Conservation (phyloP, 495 filamentous ascomycete genomes). For the Talaromyces wortmannii region DNA sequence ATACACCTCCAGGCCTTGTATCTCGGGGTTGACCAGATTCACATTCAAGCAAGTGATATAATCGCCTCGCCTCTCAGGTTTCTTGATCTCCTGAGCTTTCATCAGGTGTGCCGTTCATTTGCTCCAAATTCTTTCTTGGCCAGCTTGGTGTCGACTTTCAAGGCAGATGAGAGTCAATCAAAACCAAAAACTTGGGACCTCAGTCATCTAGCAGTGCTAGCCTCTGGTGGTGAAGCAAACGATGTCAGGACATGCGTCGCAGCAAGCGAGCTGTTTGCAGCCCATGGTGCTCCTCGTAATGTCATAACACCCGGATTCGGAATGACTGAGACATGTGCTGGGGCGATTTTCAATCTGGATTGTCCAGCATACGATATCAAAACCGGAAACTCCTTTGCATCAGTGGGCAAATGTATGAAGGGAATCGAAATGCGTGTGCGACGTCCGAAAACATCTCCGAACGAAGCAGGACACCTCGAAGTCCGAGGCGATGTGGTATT, state of each 20-base stretch:
- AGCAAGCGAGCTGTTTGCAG: not conserved
- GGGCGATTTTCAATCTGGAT: not conserved
- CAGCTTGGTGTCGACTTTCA: not conserved
- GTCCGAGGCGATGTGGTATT: slow-evolving; percentile 60
- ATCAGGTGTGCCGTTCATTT: slow-evolving; percentile 40
- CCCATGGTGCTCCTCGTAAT: not conserved
- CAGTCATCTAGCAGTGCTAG: slow-evolving; percentile 14
- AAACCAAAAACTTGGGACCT: slow-evolving; percentile 12
- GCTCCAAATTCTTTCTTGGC: slow-evolving; percentile 47
- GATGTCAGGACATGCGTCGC: slow-evolving; percentile 10
- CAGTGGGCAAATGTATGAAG: not conserved
- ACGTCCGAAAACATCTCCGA: not conserved
- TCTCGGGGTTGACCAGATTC: slow-evolving; percentile 35
- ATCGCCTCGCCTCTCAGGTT: slow-evolving; percentile 29
- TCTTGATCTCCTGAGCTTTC: slow-evolving; percentile 27
- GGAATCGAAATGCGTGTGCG: not conserved
- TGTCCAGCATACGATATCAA: not conserved
- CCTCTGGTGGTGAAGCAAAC: slow-evolving; percentile 36
- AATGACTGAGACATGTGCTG: not conserved
- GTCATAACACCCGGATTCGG: not conserved
- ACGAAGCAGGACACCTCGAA: slow-evolving; percentile 15
- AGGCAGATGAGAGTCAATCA: not conserved
- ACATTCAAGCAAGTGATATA: slow-evolving; percentile 33
- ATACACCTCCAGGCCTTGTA: slow-evolving; percentile 40
- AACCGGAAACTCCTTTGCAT: not conserved